Conservation (phyloP, 495 filamentous ascomycete species). For the Geoglossum glabrum region DNA sequence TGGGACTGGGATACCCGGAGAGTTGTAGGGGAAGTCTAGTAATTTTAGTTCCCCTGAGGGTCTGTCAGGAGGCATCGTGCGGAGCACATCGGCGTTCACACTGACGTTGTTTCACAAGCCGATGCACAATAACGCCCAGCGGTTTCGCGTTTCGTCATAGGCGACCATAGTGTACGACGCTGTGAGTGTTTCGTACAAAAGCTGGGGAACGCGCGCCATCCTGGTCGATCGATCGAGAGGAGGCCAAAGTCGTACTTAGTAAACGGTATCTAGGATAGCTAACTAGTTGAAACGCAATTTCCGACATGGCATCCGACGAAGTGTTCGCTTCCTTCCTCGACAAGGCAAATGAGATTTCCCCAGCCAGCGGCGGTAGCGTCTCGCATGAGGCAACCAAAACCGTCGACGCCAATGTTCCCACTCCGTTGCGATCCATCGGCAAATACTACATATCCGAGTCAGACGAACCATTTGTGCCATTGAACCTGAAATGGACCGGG, state of each 20-base stretch:
- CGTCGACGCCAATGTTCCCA: conserved; percentile 36
- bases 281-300: background rate
- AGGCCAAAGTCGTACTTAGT: background rate
- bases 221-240: background rate
- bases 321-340: conserved; percentile 65
- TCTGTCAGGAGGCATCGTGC: background rate
- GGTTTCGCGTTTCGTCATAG: background rate
- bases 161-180: background rate
- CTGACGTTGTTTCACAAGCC: too few relatives aligned
- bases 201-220: background rate
- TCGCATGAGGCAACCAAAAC: conserved; percentile 15
- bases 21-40: background rate
- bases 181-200: background rate
- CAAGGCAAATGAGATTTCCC: conserved; percentile 58
- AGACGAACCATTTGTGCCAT: conserved; percentile 67
- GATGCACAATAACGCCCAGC: too few relatives aligned
- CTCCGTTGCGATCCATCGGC: conserved; percentile 33
- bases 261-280: conserved; percentile 5
- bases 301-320: conserved; percentile 53
- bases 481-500: conserved; percentile 42
- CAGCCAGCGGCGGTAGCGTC: conserved; percentile 17
- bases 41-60: background rate
- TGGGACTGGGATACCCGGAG: background rate
- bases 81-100: background rate
- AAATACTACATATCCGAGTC: conserved; percentile 57